Evolutionary conservation across 106 monocot genomes (phyloP).

Genomic region (Narthecium ossifragum): DNA sequence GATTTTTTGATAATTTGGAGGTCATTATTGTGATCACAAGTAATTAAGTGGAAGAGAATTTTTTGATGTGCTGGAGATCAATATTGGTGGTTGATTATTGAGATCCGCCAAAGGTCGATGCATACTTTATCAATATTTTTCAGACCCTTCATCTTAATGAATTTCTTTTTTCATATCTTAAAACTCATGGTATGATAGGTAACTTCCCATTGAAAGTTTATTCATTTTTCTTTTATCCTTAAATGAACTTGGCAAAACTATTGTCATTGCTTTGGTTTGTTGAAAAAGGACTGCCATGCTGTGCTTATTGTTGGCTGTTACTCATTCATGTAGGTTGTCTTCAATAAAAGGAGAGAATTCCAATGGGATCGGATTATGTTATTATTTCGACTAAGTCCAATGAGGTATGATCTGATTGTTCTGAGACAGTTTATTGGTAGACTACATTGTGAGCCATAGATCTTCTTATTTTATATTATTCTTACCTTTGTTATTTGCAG

Average conservation of each 20-base stretch:
- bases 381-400: slow-evolving; percentile 57
- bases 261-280: neutral
- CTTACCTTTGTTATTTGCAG: neutral
- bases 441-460: neutral
- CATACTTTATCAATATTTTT: neutral
- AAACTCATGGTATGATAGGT: neutral
- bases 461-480: neutral
- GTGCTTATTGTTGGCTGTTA: neutral
- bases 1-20: neutral
- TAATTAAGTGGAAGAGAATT: too few species aligned
- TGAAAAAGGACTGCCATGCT: neutral
- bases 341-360: slow-evolving; percentile 72
- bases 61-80: neutral
- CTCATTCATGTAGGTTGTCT: slow-evolving; percentile 45
- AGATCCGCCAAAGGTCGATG: neutral
- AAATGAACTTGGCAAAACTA: neutral
- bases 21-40: neutral
- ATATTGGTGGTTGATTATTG: neutral
- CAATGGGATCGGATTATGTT: slow-evolving; percentile 61
- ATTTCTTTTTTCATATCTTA: neutral
- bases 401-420: slow-evolving; percentile 17
- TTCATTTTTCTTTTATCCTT: neutral
- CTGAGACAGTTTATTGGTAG: neutral
- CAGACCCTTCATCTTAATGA: neutral
- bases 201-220: too few species aligned